Conservation (phyloP, 352 stramenopile species). For the Pythium volutum region DNA sequence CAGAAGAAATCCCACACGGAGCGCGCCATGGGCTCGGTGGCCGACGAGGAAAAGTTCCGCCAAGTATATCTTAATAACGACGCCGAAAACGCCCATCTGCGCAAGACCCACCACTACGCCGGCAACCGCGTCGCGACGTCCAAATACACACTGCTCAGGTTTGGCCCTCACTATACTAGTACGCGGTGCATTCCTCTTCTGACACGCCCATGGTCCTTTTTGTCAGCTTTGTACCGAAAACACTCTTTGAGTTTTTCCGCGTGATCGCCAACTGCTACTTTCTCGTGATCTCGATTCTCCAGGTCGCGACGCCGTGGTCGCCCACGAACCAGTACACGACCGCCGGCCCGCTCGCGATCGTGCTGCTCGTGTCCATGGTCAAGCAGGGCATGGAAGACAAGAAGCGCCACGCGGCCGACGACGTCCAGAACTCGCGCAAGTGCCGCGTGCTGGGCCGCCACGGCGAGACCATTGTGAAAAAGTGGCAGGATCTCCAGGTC, state of each 20-base stretch:
- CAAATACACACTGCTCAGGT: slow-evolving; percentile 92
- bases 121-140: slow-evolving; percentile 84
- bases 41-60: slow-evolving; percentile 36
- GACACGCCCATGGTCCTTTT: not conserved
- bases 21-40: slow-evolving; percentile 10
- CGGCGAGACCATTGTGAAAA: slow-evolving; percentile 42
- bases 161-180: slow-evolving; percentile 1
- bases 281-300: slow-evolving; percentile 91
- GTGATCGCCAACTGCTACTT: slow-evolving; percentile 96
- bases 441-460: slow-evolving; percentile 41
- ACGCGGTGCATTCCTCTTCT: too few species aligned
- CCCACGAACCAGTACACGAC: slow-evolving; percentile 82
- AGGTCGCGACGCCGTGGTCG: slow-evolving; percentile 69
- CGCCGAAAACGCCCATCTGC: slow-evolving; percentile 53
- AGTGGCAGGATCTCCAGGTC: slow-evolving; percentile 77
- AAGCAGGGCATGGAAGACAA: slow-evolving; percentile 81
- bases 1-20: not conserved
- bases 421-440: slow-evolving; percentile 54
- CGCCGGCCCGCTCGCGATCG: slow-evolving; percentile 58
- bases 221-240: slow-evolving; percentile 91
- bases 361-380: slow-evolving; percentile 75
- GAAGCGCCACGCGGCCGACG: slow-evolving; percentile 68
- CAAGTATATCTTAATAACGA: slow-evolving; percentile 60
- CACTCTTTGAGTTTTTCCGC: slow-evolving; percentile 93
- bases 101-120: slow-evolving; percentile 36